Conservation (phyloP, 2,329 filamentous ascomycete species). For the Fusarium solani-melongenae region DNA sequence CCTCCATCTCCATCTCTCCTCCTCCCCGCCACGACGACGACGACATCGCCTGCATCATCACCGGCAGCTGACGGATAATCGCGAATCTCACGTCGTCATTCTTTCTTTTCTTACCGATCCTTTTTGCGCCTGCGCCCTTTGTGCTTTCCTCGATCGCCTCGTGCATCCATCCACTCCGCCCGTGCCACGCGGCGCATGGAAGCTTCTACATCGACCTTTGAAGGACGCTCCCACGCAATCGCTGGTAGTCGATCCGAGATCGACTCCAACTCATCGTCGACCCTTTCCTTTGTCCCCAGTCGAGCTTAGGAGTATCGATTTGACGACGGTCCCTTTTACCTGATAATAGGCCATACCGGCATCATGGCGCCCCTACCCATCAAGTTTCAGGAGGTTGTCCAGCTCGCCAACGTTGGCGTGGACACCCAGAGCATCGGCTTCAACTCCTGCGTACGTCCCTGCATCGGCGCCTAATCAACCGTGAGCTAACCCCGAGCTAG, state of each 20-base stretch:
- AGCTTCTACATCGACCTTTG: slow-evolving; percentile 46
- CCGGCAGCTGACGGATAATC: slow-evolving; percentile 40
- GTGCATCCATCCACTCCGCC: slow-evolving; percentile 18
- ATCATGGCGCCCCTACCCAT: slow-evolving; percentile 81
- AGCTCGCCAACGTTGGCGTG: slow-evolving; percentile 64
- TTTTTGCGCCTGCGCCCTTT: slow-evolving; percentile 29
- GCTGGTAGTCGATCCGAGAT: slow-evolving; percentile 40
- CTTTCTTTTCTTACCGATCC: slow-evolving; percentile 29
- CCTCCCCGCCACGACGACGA: slow-evolving; percentile 33
- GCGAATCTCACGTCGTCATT: slow-evolving; percentile 35
- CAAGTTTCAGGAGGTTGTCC: slow-evolving; percentile 91
- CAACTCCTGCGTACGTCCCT: slow-evolving; percentile 78
- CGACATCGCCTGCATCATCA: slow-evolving; percentile 40
- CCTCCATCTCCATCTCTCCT: slow-evolving; percentile 32
- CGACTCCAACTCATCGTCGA: slow-evolving; percentile 27
- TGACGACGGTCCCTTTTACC: slow-evolving; percentile 36
- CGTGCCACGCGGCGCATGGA: slow-evolving; percentile 52
- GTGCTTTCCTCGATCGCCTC: slow-evolving; percentile 22
- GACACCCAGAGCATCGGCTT: slow-evolving; percentile 73
- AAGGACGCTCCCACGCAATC: slow-evolving; percentile 40
- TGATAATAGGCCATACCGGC: slow-evolving; percentile 47
- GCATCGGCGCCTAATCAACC: slow-evolving; percentile 19
- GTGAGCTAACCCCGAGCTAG: slow-evolving; percentile 58
- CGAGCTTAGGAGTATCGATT: slow-evolving; percentile 41
- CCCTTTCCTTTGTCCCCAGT: slow-evolving; percentile 19